phyloP scores from a whole-genome alignment of 2,329 filamentous ascomycete species.

The Aspergillus sp. region DNA sequence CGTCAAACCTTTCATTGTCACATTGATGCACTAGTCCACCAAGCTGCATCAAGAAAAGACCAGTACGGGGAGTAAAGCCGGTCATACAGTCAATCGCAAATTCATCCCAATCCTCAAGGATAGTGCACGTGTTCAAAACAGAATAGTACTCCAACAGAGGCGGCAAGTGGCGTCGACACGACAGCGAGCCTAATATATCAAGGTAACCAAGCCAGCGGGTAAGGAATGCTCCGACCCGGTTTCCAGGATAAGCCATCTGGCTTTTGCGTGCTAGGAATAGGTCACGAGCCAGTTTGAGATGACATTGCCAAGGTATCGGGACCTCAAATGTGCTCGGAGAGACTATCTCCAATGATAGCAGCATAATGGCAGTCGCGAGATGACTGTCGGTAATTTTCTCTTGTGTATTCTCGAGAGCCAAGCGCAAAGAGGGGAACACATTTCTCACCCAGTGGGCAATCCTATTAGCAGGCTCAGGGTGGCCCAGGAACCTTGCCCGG shows the following conservation, averaged over 20 bases:
- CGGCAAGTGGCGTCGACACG: slow-evolving; percentile 56
- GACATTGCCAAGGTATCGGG: slow-evolving; percentile 77
- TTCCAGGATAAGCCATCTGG: slow-evolving; percentile 53
- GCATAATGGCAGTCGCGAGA: slow-evolving; percentile 79
- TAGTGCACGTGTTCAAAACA: slow-evolving; percentile 47
- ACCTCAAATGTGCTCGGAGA: slow-evolving; percentile 79
- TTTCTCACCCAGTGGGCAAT: slow-evolving; percentile 80
- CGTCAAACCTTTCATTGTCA: slow-evolving; percentile 63
- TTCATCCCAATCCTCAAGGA: slow-evolving; percentile 58
- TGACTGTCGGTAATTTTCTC: slow-evolving; percentile 69
- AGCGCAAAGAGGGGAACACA: slow-evolving; percentile 65
- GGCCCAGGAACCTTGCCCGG: slow-evolving; percentile 70
- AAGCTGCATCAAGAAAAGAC: slow-evolving; percentile 69
- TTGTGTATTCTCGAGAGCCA: slow-evolving; percentile 62
- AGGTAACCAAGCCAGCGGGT: slow-evolving; percentile 82
- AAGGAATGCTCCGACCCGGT: slow-evolving; percentile 69
- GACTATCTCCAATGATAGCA: slow-evolving; percentile 79
- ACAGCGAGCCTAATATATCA: slow-evolving; percentile 73
- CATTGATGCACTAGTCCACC: slow-evolving; percentile 69
- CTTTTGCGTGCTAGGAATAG: slow-evolving; percentile 69
- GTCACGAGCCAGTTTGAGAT: slow-evolving; percentile 72
- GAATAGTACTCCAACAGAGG: slow-evolving; percentile 55
- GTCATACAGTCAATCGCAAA: slow-evolving; percentile 77
- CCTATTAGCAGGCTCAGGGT: slow-evolving; percentile 71
- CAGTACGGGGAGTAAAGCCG: slow-evolving; percentile 72